A percentile compares a stretch with the other conserved stretches of the same genome.
Evolutionary conservation across 768 basidiomycete species (phyloP).

Genomic region (Exidia glandulosa): DNA sequence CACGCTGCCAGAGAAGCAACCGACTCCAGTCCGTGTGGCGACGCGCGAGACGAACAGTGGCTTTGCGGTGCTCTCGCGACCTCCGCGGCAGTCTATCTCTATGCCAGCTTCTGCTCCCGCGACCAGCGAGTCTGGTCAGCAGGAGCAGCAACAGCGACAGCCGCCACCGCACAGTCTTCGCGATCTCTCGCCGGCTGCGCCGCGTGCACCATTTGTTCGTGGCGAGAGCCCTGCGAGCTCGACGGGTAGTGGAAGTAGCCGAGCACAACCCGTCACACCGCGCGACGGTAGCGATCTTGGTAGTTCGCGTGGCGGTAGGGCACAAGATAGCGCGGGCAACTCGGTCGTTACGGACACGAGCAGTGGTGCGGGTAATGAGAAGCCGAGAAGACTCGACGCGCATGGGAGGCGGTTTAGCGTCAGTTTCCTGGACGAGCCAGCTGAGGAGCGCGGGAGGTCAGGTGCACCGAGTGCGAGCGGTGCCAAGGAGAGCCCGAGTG

Average conservation of each 20-base stretch:
- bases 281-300: slow-evolving; percentile 60
- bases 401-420: slow-evolving; percentile 53
- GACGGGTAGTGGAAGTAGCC: slow-evolving; percentile 75
- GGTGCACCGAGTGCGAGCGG: slow-evolving; percentile 15
- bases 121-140: slow-evolving; percentile 14
- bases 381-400: slow-evolving; percentile 14
- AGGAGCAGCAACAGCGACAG: slow-evolving; percentile 21
- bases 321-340: neutral
- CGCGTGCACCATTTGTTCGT: slow-evolving; percentile 45
- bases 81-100: slow-evolving; percentile 12
- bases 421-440: slow-evolving; percentile 50
- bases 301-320: slow-evolving; percentile 1
- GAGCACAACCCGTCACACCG: slow-evolving; percentile 64
- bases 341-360: neutral
- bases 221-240: slow-evolving; percentile 74
- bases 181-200: slow-evolving; percentile 6
- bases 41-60: neutral
- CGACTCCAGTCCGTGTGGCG: neutral
- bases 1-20: neutral
- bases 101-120: slow-evolving; percentile 14
- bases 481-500: slow-evolving; percentile 13
- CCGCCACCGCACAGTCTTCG: slow-evolving; percentile 16
- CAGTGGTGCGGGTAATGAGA: slow-evolving; percentile 7
- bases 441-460: slow-evolving; percentile 17
- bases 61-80: neutral